phyloP scores from a whole-genome alignment of 768 basidiomycete species.

The Filobasidium floriforme region DNA sequence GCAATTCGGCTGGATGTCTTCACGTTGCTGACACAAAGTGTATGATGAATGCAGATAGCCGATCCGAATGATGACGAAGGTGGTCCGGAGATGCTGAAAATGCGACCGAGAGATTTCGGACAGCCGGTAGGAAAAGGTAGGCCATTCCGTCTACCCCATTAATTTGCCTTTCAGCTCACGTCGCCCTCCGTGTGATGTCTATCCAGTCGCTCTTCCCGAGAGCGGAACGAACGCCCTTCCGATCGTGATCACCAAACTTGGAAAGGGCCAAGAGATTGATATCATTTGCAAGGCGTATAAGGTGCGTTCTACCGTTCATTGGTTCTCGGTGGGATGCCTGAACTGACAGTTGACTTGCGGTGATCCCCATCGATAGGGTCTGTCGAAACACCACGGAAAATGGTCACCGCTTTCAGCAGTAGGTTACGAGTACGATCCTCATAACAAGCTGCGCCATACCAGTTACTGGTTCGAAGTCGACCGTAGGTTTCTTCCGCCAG shows the following conservation, averaged over 20 bases:
- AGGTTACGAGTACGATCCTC: conserved; percentile 93
- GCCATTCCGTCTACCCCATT: conserved; percentile 28
- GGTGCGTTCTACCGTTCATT: conserved; percentile 48
- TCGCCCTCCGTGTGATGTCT: conserved; percentile 11
- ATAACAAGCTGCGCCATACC: conserved; percentile 94
- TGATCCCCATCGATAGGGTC: conserved; percentile 56
- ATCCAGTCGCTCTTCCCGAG: neutral
- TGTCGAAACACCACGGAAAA: conserved; percentile 97
- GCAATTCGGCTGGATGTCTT: too few species aligned
- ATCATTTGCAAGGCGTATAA: conserved; percentile 84
- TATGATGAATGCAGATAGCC: conserved; percentile 1
- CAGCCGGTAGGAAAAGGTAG: conserved; percentile 75
- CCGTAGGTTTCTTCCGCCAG: conserved; percentile 28
- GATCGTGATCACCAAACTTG: conserved; percentile 80
- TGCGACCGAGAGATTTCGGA: conserved; percentile 68
- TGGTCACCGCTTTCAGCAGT: conserved; percentile 96
- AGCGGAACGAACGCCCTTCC: conserved; percentile 52
- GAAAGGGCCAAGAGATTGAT: conserved; percentile 85
- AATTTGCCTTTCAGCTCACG: conserved; percentile 7
- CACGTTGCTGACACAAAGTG: neutral
- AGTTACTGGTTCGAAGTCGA: conserved; percentile 78
- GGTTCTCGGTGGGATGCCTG: too few species aligned
- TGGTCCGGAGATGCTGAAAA: conserved; percentile 62
- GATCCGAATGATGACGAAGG: conserved; percentile 46
- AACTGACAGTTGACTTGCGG: neutral